Conservation (phyloP, 2,329 filamentous ascomycete genomes). For the Monilinia vaccinii-corymbosi region DNA sequence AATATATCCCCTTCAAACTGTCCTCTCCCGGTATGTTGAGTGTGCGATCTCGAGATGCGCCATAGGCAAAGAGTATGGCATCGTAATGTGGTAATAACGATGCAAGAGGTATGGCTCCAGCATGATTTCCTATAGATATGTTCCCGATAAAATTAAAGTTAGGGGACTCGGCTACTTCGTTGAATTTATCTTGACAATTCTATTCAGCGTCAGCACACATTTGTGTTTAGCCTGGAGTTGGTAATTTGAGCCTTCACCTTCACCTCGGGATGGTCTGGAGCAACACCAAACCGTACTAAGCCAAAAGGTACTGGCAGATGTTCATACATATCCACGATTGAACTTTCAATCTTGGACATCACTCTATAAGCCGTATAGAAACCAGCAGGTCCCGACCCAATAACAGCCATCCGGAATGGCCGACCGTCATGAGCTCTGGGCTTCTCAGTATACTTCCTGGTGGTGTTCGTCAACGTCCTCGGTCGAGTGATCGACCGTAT, state of each 20-base stretch:
- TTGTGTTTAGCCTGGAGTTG: constrained; percentile 3
- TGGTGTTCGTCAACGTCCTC: not conserved
- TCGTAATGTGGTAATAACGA: constrained; percentile 76
- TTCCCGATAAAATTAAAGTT: constrained; percentile 91
- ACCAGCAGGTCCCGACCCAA: constrained; percentile 89
- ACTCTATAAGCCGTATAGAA: constrained; percentile 90
- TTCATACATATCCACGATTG: constrained; percentile 91
- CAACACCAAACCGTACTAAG: constrained; percentile 86
- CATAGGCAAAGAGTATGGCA: constrained; percentile 86
- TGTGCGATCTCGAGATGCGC: constrained; percentile 73
- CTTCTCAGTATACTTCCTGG: constrained; percentile 21
- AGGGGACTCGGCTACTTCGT: constrained; percentile 72
- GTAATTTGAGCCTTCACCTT: constrained; percentile 51
- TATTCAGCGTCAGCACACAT: constrained; percentile 31
- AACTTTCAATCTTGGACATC: constrained; percentile 63
- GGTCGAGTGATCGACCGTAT: not conserved
- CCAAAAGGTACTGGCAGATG: constrained; percentile 87
- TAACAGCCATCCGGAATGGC: constrained; percentile 71
- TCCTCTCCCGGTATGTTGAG: constrained; percentile 76
- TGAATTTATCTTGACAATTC: constrained; percentile 94
- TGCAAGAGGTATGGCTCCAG: constrained; percentile 51
- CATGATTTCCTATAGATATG: constrained; percentile 59
- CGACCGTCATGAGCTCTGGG: constrained; percentile 28
- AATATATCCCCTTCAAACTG: constrained; percentile 63
- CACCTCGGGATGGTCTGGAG: constrained; percentile 97